Evolutionary conservation across 257 asterid species (phyloP).

Genomic region (Salvia hispanica): DNA sequence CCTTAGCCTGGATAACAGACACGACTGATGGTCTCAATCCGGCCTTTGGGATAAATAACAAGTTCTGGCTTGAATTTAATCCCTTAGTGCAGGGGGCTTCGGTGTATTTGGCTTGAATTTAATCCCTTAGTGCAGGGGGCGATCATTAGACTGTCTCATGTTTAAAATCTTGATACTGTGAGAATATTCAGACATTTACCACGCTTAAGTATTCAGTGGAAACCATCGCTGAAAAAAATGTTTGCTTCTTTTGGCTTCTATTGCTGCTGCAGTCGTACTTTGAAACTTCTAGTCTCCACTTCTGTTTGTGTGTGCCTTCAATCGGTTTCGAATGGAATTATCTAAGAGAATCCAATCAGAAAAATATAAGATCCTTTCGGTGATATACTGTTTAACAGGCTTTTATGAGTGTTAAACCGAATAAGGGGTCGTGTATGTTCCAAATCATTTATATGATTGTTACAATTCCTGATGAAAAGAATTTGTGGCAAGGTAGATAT

Average conservation of each 20-base stretch:
- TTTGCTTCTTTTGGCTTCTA: constrained; percentile 9
- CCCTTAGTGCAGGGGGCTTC: neutral
- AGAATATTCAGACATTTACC: neutral
- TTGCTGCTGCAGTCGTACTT: constrained; percentile 4
- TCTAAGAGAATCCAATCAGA: neutral
- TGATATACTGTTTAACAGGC: neutral
- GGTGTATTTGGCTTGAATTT: neutral
- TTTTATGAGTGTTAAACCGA: neutral
- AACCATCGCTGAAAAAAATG: neutral
- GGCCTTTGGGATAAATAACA: constrained; percentile 19
- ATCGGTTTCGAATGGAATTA: neutral
- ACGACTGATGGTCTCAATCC: neutral
- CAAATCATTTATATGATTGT: neutral
- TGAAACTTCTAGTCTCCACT: neutral
- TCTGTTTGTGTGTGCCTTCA: neutral
- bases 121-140: too few relatives aligned
- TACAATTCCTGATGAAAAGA: neutral
- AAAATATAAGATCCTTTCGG: neutral
- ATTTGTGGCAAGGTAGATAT: too few relatives aligned
- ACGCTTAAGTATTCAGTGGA: neutral
- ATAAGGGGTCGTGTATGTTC: neutral
- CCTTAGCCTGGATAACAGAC: constrained; percentile 26
- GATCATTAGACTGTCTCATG: constrained; percentile 6
- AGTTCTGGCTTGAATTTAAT: neutral
- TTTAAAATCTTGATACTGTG: neutral